Evolutionary conservation across 176 grass and related monocot genomes (phyloP), one percentile per base, ranked within the genome.

Genomic region (Canna indica): DNA sequence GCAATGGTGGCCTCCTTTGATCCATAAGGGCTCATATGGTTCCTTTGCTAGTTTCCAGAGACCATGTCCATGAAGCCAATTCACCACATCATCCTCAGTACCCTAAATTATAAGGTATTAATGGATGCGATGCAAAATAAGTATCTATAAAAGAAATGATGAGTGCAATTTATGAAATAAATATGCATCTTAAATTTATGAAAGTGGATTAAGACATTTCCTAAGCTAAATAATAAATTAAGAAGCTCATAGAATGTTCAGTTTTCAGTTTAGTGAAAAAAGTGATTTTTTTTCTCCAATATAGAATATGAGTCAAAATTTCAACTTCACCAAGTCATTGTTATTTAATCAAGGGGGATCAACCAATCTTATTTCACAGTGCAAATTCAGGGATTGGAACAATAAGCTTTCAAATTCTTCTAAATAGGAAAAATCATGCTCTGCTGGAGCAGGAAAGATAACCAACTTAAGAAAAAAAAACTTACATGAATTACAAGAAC

Each of bases 401-500:
- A 39, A 39, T 39, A 39, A 39, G 3, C 36, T 39, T 35, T 18
- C 16, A 34, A 36, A 64, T 35, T 27, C 60, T 64, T 36, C 3
- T 20, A 15, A 36, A 26, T 17, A 45, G 11, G 29, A 66, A 36
- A 12, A 42, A 83, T 26, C 50, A 42, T 20, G 34, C 42, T 72
- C 30, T 26, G 17, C 69, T 32, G 47, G 58, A 65, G 47, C 22
- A 54, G 46, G 48, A 75, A 75, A 18, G 47, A 2, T 32, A 79
- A 31, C 48, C 47, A 72, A 60, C 34, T 65, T 75, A 67, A 70
- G 50, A 80, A 28, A 81, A 47, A 11, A 34, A 61, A 46, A 85
- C 90, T 88, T 86, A 99, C 95, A 90, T 99, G 95, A 88, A 99
- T 90, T 76, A 99, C 84, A 24, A 99, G 84, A 72, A 94, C 84